Conservation (phyloP, 208 protist species). For the Trypanosoma congolense region DNA sequence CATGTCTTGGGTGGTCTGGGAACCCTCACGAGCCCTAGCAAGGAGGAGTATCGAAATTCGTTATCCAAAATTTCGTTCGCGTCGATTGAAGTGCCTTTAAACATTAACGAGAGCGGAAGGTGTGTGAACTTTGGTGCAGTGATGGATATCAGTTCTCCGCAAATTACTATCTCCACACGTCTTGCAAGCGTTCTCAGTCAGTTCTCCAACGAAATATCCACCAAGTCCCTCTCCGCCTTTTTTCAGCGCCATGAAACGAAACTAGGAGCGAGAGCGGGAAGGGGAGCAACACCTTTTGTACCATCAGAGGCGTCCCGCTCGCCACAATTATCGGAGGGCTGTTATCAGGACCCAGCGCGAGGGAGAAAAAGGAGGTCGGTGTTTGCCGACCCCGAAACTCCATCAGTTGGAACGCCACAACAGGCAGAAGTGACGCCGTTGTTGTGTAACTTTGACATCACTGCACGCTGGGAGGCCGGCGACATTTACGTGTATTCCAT, state of each 20-base stretch:
- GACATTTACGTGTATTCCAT: slow-evolving; percentile 34
- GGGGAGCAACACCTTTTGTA: background rate
- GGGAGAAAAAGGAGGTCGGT: background rate
- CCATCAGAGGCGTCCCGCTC: too few species aligned
- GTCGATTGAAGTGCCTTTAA: slow-evolving; percentile 59
- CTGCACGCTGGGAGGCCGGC: slow-evolving; percentile 41
- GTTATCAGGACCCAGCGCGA: background rate
- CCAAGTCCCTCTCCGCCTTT: slow-evolving; percentile 5
- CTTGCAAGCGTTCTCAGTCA: slow-evolving; percentile 62
- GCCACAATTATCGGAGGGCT: background rate
- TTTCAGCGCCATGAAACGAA: background rate
- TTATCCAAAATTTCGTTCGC: slow-evolving; percentile 34
- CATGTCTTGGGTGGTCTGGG: slow-evolving; percentile 67
- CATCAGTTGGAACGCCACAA: background rate
- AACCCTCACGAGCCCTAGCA: slow-evolving; percentile 33
- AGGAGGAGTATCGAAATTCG: slow-evolving; percentile 26
- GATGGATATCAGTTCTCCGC: slow-evolving; percentile 64
- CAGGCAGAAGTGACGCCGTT: background rate
- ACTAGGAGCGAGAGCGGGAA: background rate
- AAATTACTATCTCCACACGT: slow-evolving; percentile 53
- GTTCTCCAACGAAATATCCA: slow-evolving; percentile 38
- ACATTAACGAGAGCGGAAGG: slow-evolving; percentile 31
- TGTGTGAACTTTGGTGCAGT: slow-evolving; percentile 35
- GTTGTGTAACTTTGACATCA: slow-evolving; percentile 36
- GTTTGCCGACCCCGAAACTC: slow-evolving; percentile 7